Evolutionary conservation across 495 filamentous ascomycete species (phyloP), one percentile per base, ranked within the genome.

Genomic region (Oidiodendron maius): DNA sequence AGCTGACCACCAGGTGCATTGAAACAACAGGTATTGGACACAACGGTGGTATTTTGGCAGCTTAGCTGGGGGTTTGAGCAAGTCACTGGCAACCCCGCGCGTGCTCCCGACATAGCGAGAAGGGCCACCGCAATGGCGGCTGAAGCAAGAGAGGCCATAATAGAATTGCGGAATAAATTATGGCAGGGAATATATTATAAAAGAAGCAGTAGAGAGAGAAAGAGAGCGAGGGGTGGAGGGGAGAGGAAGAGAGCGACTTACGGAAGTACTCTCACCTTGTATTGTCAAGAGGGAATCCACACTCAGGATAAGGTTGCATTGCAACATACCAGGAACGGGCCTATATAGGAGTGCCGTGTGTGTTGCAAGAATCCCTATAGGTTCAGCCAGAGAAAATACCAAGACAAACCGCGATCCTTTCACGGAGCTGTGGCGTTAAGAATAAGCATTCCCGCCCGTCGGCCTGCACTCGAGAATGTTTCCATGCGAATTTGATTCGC

Each of bases 1-100:
- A 87, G 62, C 50, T 80, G 77, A 3, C 85, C 85, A 12, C 84
- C 82, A 3, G 81, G 81, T 16, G 76, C 62, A 61, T 86, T 86
- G 56, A 59, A 59, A 30, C 56, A 59, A 30, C 56, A 59, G 13
- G 42, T 32, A 28, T 55, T 41, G 0, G 44, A 21, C 13, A 47
- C 43, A 12, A 20, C 34, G 1, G 55, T 54, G 6, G 55, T 53
- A 24, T 54, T 51, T 0, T 52, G 39, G 41, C 55, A 58, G 26
- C 41, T 47, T n/a, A 43, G 21, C 32, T 53, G 40, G 16, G 54
- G 39, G 35, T 44, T 56, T 8, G 50, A 50, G 35, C 57, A 59
- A 25, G 50, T 46, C 35, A 23, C 41, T 30, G 52, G 46, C 4
- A 45, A 34, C 4, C 52, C 52, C 12, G 46, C 37, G 11, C 15